Conservation (phyloP, 2,329 filamentous ascomycete genomes). For the Trichoderma cornu-damae region DNA sequence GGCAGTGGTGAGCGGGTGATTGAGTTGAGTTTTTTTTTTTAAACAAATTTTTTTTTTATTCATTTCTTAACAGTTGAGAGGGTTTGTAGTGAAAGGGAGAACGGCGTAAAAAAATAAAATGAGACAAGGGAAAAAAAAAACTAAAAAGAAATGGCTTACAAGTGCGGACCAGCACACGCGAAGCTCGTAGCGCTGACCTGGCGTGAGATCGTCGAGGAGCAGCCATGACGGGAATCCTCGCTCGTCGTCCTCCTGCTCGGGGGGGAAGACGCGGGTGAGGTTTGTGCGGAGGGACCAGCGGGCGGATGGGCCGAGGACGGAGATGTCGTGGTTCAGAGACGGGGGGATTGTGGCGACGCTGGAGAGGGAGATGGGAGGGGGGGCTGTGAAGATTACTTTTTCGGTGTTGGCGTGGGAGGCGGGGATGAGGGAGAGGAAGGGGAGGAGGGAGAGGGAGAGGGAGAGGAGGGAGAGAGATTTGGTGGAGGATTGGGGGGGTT, state of each 20-base stretch:
- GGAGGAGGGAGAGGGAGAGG: constrained; percentile 14
- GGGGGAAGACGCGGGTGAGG: constrained; percentile 65
- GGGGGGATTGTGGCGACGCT: constrained; percentile 23
- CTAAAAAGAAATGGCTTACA: no score
- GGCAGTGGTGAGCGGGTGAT: no score
- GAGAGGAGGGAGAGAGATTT: not conserved
- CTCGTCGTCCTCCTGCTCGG: constrained; percentile 16
- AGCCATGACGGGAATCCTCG: constrained; percentile 70
- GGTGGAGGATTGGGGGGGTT: not conserved
- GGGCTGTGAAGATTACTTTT: constrained; percentile 74
- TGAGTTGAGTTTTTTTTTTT: not conserved
- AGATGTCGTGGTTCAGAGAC: constrained; percentile 53
- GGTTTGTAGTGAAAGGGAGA: no score
- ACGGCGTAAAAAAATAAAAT: no score
- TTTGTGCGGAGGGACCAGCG: constrained; percentile 55
- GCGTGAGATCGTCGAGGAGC: constrained; percentile 63
- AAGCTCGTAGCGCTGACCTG: constrained; percentile 78
- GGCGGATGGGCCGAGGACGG: constrained; percentile 55
- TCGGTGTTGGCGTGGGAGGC: constrained; percentile 67
- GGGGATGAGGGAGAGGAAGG: constrained; percentile 19
- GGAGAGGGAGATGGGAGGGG: constrained; percentile 46
- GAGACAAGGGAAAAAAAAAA: constrained; percentile 26
- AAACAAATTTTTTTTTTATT: not conserved
- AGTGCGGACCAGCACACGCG: constrained; percentile 91
- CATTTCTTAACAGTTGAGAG: no score